Evolutionary conservation across 169 alveolate species (phyloP).

Genomic region (Eimeria sp.): DNA sequence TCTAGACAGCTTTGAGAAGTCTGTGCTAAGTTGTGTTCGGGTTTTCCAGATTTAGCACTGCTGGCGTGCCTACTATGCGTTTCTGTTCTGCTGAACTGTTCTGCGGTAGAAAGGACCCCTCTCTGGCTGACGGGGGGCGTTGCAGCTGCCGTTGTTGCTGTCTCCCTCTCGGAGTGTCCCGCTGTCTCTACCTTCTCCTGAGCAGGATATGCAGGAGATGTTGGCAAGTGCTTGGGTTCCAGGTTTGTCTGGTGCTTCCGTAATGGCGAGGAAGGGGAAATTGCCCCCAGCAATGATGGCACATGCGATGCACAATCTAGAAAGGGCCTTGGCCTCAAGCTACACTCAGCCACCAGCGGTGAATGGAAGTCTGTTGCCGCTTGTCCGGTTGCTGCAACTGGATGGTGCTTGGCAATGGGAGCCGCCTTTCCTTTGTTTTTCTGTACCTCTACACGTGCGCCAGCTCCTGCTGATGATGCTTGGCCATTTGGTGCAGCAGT

Average conservation of each 20-base stretch:
- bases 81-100: not conserved
- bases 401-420: not conserved
- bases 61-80: not conserved
- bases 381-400: not conserved
- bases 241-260: not conserved
- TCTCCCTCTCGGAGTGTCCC: constrained; percentile 45
- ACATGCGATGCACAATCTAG: not conserved
- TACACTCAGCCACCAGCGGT: constrained; percentile 29
- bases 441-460: not conserved
- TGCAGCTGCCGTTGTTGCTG: constrained; percentile 78
- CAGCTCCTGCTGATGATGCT: not conserved
- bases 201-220: not conserved
- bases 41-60: not conserved
- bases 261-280: not conserved
- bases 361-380: constrained; percentile 2
- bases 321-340: not conserved
- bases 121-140: constrained; percentile 30
- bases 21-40: not conserved
- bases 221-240: not conserved
- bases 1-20: not conserved
- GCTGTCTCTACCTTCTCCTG: constrained; percentile 17
- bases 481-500: not conserved
- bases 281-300: not conserved
- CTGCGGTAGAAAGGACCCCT: not conserved
- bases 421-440: not conserved